Conservation (phyloP, 169 alveolate genomes). For the Plasmodium yoelii region DNA sequence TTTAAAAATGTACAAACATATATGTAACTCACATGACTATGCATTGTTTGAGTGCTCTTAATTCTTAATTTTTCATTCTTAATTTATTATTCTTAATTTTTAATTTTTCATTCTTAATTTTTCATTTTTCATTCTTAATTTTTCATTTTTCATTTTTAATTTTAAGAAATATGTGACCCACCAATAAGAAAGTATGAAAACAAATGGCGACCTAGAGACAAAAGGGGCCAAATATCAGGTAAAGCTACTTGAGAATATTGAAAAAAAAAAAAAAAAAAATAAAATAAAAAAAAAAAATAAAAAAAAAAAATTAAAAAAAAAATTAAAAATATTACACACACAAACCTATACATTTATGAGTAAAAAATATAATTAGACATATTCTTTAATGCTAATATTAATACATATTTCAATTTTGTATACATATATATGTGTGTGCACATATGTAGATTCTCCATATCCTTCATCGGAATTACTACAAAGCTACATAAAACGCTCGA, state of each 20-base stretch:
- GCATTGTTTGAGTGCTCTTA: not conserved
- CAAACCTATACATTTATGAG: not conserved
- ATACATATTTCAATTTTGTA: not conserved
- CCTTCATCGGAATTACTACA: slow-evolving; percentile 67
- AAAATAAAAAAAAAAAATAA: slow-evolving; percentile 15
- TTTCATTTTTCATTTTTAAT: not conserved
- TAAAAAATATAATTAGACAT: not conserved
- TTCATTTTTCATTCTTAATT: no score
- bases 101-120: no score
- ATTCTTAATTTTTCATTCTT: no score
- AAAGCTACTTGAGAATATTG: not conserved
- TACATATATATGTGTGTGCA: not conserved
- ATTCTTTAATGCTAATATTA: no score
- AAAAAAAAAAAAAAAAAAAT: slow-evolving; percentile 14
- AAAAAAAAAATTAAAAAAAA: slow-evolving; percentile 17
- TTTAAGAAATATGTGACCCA: slow-evolving; percentile 87
- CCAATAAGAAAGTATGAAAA: slow-evolving; percentile 89
- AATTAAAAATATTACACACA: not conserved
- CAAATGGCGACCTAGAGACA: slow-evolving; percentile 91
- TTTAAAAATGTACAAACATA: not conserved
- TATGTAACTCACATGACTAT: not conserved
- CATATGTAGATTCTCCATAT: slow-evolving; percentile 37
- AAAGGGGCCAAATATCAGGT: slow-evolving; percentile 87
- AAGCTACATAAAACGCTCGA: slow-evolving; percentile 51
- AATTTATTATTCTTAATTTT: no score